phyloP scores from a whole-genome alignment of 2,329 filamentous ascomycete genomes.

The Diaporthe destruens region DNA sequence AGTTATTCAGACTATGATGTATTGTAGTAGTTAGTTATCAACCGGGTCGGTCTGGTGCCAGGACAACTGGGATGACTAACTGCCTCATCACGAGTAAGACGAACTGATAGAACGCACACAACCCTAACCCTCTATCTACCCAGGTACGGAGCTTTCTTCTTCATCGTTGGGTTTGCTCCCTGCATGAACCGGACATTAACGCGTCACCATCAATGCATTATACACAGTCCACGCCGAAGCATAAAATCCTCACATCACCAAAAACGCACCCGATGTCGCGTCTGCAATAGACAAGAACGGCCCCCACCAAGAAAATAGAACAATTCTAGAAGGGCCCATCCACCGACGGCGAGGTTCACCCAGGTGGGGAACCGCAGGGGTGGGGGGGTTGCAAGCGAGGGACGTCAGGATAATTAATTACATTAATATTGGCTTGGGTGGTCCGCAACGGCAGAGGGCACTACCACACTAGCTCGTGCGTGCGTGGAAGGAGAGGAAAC shows the following conservation, averaged over 20 bases:
- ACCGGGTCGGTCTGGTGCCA: too few species aligned
- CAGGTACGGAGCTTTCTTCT: too few species aligned
- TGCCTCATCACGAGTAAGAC: background rate
- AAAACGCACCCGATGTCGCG: background rate
- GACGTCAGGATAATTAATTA: constrained; percentile 24
- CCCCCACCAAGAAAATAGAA: constrained; percentile 11
- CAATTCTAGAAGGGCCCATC: constrained; percentile 23
- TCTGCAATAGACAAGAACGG: background rate
- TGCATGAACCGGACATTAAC: background rate
- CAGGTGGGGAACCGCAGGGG: background rate
- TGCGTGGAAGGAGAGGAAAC: background rate
- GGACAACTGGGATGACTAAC: background rate
- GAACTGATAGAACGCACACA: too few species aligned
- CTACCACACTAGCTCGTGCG: background rate
- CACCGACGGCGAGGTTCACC: constrained; percentile 9
- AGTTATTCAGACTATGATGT: background rate
- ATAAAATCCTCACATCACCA: background rate
- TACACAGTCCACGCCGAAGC: background rate
- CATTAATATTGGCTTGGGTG: constrained; percentile 16
- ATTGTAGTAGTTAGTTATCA: background rate
- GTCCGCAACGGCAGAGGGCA: background rate
- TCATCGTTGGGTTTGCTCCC: background rate
- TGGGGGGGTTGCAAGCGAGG: background rate
- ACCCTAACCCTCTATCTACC: background rate
- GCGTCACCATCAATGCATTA: background rate